A percentile compares a stretch with the other conserved stretches of the same genome.
phyloP scores from a whole-genome alignment of 306 rosid species.

The Cicer cuneatum region DNA sequence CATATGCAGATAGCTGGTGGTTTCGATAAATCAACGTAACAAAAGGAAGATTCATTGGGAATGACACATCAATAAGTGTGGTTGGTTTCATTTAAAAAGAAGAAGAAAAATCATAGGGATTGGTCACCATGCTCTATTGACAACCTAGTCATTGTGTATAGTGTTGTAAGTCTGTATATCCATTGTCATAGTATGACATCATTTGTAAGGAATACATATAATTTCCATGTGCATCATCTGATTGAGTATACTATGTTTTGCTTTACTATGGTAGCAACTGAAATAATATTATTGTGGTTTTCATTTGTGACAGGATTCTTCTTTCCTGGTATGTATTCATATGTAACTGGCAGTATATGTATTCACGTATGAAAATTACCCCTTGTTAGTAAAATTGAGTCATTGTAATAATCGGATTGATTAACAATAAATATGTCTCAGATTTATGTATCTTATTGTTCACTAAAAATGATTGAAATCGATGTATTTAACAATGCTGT shows the following conservation, averaged over 20 bases:
- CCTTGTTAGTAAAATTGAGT: slow-evolving; percentile 21
- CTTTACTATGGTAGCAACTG: slow-evolving; percentile 35
- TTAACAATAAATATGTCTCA: neutral
- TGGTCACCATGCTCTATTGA: slow-evolving; percentile 39
- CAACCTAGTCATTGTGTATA: slow-evolving; percentile 52
- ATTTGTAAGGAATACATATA: slow-evolving; percentile 51
- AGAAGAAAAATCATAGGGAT: neutral
- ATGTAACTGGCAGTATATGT: slow-evolving; percentile 40
- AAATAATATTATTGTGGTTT: slow-evolving; percentile 44
- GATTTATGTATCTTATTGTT: slow-evolving; percentile 36
- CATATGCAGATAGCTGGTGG: slow-evolving; percentile 89
- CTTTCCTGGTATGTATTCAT: slow-evolving; percentile 38
- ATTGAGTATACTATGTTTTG: slow-evolving; percentile 24
- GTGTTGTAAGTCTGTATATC: slow-evolving; percentile 39
- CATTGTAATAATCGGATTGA: slow-evolving; percentile 23
- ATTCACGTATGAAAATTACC: slow-evolving; percentile 13
- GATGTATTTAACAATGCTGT: neutral
- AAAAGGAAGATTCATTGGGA: slow-evolving; percentile 18
- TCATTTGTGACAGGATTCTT: slow-evolving; percentile 16
- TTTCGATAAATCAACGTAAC: slow-evolving; percentile 69
- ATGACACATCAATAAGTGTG: slow-evolving; percentile 35
- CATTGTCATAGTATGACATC: slow-evolving; percentile 45
- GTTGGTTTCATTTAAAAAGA: slow-evolving; percentile 33
- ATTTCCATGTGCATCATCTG: slow-evolving; percentile 41
- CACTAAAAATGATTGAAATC: neutral